Conservation (phyloP, 1,139 yeast genomes). For the Magnusiomyces clavatus region DNA sequence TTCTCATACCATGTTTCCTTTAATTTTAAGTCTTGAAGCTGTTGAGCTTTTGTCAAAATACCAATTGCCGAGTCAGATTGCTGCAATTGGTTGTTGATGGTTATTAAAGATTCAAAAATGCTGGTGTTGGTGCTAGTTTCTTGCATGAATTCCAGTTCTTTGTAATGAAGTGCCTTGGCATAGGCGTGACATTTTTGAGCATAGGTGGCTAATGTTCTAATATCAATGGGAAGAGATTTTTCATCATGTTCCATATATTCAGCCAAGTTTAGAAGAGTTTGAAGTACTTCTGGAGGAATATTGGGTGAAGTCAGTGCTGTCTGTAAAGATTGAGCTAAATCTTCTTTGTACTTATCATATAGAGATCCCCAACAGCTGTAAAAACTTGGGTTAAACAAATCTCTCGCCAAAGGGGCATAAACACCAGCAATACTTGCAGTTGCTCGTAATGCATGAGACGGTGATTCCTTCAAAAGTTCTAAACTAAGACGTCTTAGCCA, state of each 20-base stretch:
- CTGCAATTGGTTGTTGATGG: slow-evolving; percentile 88
- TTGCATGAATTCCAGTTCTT: slow-evolving; percentile 88
- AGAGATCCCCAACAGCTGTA: slow-evolving; percentile 95
- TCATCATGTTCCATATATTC: slow-evolving; percentile 98
- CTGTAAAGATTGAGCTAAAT: slow-evolving; percentile 76
- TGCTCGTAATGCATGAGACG: slow-evolving; percentile 90
- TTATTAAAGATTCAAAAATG: slow-evolving; percentile 84
- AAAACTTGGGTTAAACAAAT: slow-evolving; percentile 88
- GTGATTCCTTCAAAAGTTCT: slow-evolving; percentile 82
- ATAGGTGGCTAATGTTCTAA: slow-evolving; percentile 80
- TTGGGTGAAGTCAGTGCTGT: slow-evolving; percentile 83
- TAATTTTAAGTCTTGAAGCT: slow-evolving; percentile 82
- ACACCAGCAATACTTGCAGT: slow-evolving; percentile 88
- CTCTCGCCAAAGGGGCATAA: slow-evolving; percentile 83
- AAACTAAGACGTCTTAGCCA: slow-evolving; percentile 88
- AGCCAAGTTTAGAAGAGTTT: slow-evolving; percentile 77
- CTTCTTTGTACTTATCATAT: slow-evolving; percentile 88
- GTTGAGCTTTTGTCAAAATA: slow-evolving; percentile 88
- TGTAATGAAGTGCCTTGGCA: slow-evolving; percentile 94
- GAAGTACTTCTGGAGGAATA: slow-evolving; percentile 94
- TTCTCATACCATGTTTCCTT: slow-evolving; percentile 98
- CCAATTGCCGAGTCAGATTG: slow-evolving; percentile 99
- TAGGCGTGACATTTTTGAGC: slow-evolving; percentile 96
- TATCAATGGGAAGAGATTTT: slow-evolving; percentile 84
- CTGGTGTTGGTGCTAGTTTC: slow-evolving; percentile 83